Conservation (phyloP, 2,329 filamentous ascomycete genomes). For the Fusarium illudens region DNA sequence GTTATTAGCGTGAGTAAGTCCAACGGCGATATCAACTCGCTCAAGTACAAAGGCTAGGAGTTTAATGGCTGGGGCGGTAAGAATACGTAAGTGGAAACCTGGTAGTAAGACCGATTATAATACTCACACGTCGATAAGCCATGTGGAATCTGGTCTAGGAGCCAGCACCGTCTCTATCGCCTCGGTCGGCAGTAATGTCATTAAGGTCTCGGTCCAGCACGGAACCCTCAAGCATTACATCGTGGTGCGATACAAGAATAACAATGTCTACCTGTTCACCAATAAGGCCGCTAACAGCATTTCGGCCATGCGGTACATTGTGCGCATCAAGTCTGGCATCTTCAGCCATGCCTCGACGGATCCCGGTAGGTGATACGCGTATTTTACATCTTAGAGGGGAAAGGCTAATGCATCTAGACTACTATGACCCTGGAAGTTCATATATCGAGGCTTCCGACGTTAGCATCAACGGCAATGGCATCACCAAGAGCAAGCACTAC, state of each 20-base stretch:
- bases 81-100: conserved; percentile 33
- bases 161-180: conserved; percentile 45
- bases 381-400: background rate
- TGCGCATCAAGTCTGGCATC: conserved; percentile 44
- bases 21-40: conserved; percentile 47
- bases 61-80: conserved; percentile 45
- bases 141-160: conserved; percentile 46
- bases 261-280: conserved; percentile 53
- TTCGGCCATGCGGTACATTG: conserved; percentile 51
- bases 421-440: conserved; percentile 46
- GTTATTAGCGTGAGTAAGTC: conserved; percentile 48
- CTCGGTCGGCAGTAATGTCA: conserved; percentile 41
- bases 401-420: conserved; percentile 23
- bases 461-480: conserved; percentile 39
- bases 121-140: conserved; percentile 13
- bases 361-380: conserved; percentile 2
- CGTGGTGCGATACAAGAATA: conserved; percentile 48
- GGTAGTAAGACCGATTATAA: fast-evolving
- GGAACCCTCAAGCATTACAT: conserved; percentile 49
- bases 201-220: conserved; percentile 47
- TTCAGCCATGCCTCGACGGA: conserved; percentile 42
- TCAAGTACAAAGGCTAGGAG: conserved; percentile 46
- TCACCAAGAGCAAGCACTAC: conserved; percentile 53
- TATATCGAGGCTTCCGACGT: conserved; percentile 48
- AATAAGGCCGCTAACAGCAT: conserved; percentile 52